Conservation (phyloP, 768 basidiomycete genomes). For the Zangia roseola region DNA sequence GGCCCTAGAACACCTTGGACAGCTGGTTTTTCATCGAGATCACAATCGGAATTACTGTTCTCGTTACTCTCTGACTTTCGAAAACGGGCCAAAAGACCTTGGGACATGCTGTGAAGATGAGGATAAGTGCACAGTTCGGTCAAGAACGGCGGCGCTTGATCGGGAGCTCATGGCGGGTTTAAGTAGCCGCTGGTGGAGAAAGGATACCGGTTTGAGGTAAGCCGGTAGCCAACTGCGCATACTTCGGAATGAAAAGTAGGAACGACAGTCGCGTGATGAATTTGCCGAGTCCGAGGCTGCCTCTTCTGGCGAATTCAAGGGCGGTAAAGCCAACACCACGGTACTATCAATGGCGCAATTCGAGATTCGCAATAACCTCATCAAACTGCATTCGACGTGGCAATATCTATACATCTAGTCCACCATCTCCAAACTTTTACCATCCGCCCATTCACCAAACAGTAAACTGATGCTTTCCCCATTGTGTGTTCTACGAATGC, state of each 20-base stretch:
- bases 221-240: too few species aligned
- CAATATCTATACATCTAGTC: too few species aligned
- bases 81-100: slow-evolving; percentile 1
- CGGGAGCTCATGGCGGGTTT: background rate
- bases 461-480: slow-evolving; percentile 89
- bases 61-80: background rate
- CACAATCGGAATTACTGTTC: background rate
- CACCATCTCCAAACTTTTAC: slow-evolving; percentile 29
- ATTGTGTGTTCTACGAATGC: slow-evolving; percentile 91
- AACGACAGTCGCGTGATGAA: too few species aligned
- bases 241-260: too few species aligned
- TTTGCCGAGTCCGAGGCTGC: too few species aligned
- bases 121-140: background rate
- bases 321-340: background rate
- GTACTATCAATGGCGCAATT: too few species aligned
- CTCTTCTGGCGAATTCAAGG: background rate
- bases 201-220: too few species aligned
- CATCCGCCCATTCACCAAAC: slow-evolving; percentile 80
- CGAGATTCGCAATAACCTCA: too few species aligned
- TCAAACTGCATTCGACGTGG: too few species aligned
- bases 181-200: slow-evolving; percentile 1
- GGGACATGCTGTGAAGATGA: slow-evolving; percentile 7
- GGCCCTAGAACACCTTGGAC: slow-evolving; percentile 24
- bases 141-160: background rate
- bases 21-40: background rate